phyloP scores from a whole-genome alignment of 169 alveolate species.

The Plasmodium coatneyi region DNA sequence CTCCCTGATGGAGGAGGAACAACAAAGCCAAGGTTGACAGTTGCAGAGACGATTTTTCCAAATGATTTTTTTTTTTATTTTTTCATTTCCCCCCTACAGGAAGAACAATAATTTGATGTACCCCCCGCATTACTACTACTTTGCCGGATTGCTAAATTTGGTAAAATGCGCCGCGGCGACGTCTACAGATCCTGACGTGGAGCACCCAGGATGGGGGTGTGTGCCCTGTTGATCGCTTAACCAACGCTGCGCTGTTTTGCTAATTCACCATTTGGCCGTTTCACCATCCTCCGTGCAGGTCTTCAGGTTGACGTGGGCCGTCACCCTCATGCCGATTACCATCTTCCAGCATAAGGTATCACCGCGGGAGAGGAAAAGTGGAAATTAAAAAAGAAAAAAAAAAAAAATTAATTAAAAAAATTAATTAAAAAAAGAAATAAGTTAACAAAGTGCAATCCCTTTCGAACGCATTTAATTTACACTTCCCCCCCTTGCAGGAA shows the following conservation, averaged over 20 bases:
- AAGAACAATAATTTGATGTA: slow-evolving; percentile 75
- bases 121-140: slow-evolving; percentile 79
- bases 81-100: not conserved
- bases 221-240: not conserved
- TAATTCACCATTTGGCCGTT: too few relatives aligned
- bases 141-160: slow-evolving; percentile 78
- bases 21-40: not conserved
- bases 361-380: not conserved
- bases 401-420: too few relatives aligned
- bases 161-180: not conserved
- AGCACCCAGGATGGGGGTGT: not conserved
- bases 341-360: slow-evolving; percentile 73
- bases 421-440: too few relatives aligned
- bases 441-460: not conserved
- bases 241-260: not conserved
- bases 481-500: slow-evolving; percentile 21
- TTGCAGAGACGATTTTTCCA: not conserved
- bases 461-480: not conserved
- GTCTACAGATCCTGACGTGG: not conserved
- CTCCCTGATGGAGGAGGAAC: not conserved
- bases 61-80: not conserved
- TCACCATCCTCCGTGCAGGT: slow-evolving; percentile 27
- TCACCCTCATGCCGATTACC: slow-evolving; percentile 84
- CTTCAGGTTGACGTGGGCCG: slow-evolving; percentile 87
- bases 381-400: not conserved